Evolutionary conservation across 2,329 filamentous ascomycete genomes (phyloP).

Genomic region (Sphaerulina musiva): DNA sequence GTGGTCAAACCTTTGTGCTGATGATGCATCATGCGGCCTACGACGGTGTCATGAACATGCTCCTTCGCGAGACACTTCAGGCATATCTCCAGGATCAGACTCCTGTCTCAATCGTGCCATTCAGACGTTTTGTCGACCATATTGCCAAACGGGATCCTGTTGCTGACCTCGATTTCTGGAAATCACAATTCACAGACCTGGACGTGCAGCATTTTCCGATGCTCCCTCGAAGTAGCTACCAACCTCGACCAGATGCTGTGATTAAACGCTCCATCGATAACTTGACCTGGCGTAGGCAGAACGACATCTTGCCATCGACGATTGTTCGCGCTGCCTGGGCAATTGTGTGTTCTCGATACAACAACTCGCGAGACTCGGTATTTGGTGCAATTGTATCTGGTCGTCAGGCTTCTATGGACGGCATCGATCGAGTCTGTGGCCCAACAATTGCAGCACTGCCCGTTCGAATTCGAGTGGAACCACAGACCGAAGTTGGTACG

Average conservation of each 20-base stretch:
- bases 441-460: slow-evolving; percentile 17
- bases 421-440: slow-evolving; percentile 12
- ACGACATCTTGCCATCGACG: slow-evolving; percentile 10
- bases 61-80: slow-evolving; percentile 32
- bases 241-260: slow-evolving; percentile 24
- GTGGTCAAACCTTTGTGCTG: background rate
- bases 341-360: slow-evolving; percentile 2
- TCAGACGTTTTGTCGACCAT: slow-evolving; percentile 33
- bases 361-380: slow-evolving; percentile 10
- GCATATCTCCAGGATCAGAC: background rate
- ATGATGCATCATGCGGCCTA: slow-evolving; percentile 37
- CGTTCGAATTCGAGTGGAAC: slow-evolving; percentile 2
- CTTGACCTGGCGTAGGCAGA: slow-evolving; percentile 6
- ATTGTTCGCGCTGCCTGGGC: slow-evolving; percentile 15
- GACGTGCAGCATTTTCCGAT: slow-evolving; percentile 33
- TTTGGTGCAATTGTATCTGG: slow-evolving; percentile 15
- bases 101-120: slow-evolving; percentile 3
- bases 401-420: slow-evolving; percentile 22
- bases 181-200: slow-evolving; percentile 27
- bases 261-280: slow-evolving; percentile 20
- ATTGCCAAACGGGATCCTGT: slow-evolving; percentile 23
- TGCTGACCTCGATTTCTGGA: slow-evolving; percentile 33
- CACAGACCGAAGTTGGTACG: background rate
- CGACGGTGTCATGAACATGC: slow-evolving; percentile 36
- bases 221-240: slow-evolving; percentile 22